Evolutionary conservation across 352 stramenopile genomes (phyloP).

Genomic region (Phytophthora quininea): DNA sequence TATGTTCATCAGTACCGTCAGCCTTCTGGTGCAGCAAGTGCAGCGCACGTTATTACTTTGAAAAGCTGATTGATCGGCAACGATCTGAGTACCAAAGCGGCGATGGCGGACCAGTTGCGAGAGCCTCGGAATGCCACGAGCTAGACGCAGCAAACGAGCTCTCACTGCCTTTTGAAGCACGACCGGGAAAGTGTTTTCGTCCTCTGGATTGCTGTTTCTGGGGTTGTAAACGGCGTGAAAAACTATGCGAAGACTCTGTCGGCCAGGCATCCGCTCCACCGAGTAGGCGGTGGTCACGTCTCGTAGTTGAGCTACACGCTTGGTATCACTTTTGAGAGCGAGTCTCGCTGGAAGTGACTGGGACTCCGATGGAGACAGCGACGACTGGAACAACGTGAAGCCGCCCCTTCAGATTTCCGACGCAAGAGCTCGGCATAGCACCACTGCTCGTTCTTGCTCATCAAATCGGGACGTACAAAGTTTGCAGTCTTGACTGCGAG

Average conservation of each 20-base stretch:
- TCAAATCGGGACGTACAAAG: conserved; percentile 39
- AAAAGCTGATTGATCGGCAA: conserved; percentile 33
- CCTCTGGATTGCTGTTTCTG: background rate
- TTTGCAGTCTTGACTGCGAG: conserved; percentile 35
- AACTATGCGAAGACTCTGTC: conserved; percentile 35
- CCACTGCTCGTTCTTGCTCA: conserved; percentile 52
- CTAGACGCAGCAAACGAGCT: conserved; percentile 28
- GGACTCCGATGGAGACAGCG: conserved; percentile 11
- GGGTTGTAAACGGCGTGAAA: conserved; percentile 41
- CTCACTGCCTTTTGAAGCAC: conserved; percentile 11
- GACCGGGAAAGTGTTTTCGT: background rate
- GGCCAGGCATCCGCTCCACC: conserved; percentile 29
- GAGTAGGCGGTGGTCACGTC: conserved; percentile 36
- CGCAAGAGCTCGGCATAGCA: conserved; percentile 43
- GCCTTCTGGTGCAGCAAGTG: conserved; percentile 37
- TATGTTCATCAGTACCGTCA: conserved; percentile 17
- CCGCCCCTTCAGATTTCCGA: conserved; percentile 14
- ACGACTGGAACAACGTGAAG: conserved; percentile 33
- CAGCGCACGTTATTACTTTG: conserved; percentile 32
- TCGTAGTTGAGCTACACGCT: conserved; percentile 44
- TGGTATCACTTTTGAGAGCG: conserved; percentile 9
- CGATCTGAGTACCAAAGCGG: conserved; percentile 36
- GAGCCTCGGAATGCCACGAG: conserved; percentile 21
- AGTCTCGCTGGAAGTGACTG: conserved; percentile 18
- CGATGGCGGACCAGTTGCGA: conserved; percentile 33